Base-by-base conservation (phyloP, 768 basidiomycete species). In the Serendipita sp. region DNA sequence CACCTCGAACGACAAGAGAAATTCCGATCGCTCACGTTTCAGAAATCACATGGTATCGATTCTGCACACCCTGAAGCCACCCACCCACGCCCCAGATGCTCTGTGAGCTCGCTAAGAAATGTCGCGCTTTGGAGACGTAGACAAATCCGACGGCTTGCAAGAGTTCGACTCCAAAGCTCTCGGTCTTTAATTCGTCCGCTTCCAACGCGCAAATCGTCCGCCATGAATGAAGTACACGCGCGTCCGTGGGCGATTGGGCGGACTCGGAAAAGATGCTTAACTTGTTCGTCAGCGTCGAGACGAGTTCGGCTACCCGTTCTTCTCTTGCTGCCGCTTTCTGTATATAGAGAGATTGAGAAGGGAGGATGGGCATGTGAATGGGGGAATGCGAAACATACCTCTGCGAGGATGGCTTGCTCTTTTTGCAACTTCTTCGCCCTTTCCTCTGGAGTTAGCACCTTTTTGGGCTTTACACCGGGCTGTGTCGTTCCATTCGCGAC, bases 11-110 rank as follows among this genome's bases (percentile, higher is more conserved):
- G 44, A 7, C 32, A 52, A 18, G 32, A n/a, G 65, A 44, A 52
- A 54, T 47, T 51, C 2, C 30, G 5, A 7, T n/a, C 48, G 78
- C 88, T 69, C 68, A 89, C 88, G 90, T 92, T 77, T 93, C 91
- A 72, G 89, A 91, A 74, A 95, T 89, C 16, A 93, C 87, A 70
- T 94, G 91, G 60, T 91, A 93, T 75, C 91, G 92, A 11, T 88
- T 89, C 72, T 91, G 89, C 2, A 92, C 89, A 64, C 90, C 90
- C 73, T 94, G 91, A 65, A 94, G 72, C 91, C 91, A 95, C 4
- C 92, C 91, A 11, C 91, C 91, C 15, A 95, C 85, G 32, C 91
- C 91, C 58, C 91, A 77, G 10, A 82, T 76, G 0, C 84, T 78
- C 78, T 83, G 68, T 75, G 82, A 78, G 16, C 88, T 84, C 0